Evolutionary conservation across 306 rosid species (phyloP), one percentile per base, ranked within the genome.

Genomic region (Begonia loranthoides): DNA sequence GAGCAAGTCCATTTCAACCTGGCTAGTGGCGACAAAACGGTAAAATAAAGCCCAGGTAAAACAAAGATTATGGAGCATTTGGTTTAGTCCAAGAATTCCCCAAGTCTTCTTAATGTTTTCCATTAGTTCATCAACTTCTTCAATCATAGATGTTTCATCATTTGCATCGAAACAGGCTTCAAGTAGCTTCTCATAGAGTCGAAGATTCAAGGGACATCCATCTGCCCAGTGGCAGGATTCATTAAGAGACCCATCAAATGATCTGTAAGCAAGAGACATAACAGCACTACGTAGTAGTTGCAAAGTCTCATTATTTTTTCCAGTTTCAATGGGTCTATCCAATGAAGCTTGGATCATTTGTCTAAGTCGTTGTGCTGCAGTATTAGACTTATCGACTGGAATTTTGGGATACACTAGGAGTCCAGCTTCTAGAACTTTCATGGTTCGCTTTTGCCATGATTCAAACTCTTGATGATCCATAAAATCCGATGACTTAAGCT

Each of bases 151-250:
- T 1, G 88, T 73, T 36, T 86, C 94, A 46, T 90, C 94, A 15
- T 72, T 76, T 58, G 64, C 58, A 61, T 90, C 95, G 65, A 90
- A 90, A 73, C 85, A 83, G 33, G 99, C 79, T 14, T 76, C 81
- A 17, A 90, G 77, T 50, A 90, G 99, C 80, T 72, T 78, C 70
- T 86, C 85, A 63, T 90, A 90, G 48, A 90, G 70, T 63, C 86
- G 70, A 63, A 90, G 95, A 69, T 90, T 90, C 73, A 90, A 62
- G 3, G 99, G 99, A 49, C 86, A 68, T 59, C 99, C 99, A 74
- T 90, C 99, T 6, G 99, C 99, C 99, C 99, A 90, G 65, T 90
- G 99, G 54, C 94, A 86, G 3, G 81, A 66, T 59, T 90, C 95
- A 43, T 66, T 62, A 15, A 78, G 72, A 63, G 89, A 81, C 11